A percentile compares a stretch with the other conserved stretches of the same genome.
Conservation (phyloP, 192 early-diverging fungal species). For the Linnemannia zychae region DNA sequence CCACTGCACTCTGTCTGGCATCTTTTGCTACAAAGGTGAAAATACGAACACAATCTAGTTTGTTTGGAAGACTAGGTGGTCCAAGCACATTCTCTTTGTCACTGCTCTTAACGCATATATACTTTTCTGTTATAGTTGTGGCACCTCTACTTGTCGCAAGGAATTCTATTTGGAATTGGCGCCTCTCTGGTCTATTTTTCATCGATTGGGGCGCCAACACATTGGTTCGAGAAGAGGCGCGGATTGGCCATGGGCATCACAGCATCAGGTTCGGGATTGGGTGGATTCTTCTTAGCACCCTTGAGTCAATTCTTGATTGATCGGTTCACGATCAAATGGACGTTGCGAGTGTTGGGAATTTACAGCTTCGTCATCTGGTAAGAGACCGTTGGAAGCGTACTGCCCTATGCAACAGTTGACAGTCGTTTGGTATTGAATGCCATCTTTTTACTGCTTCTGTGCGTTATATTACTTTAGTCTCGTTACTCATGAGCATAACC, state of each 20-base stretch:
- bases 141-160: slow-evolving; percentile 83
- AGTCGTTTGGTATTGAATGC: not conserved
- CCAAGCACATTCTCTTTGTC: not conserved
- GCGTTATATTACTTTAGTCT: too few species aligned
- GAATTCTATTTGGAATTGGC: slow-evolving; percentile 80
- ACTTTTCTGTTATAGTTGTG: slow-evolving; percentile 60
- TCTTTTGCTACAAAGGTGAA: slow-evolving; percentile 56
- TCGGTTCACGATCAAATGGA: slow-evolving; percentile 67
- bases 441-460: too few species aligned
- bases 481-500: too few species aligned
- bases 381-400: not conserved
- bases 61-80: not conserved
- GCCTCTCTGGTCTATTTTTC: slow-evolving; percentile 73
- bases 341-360: slow-evolving; percentile 67
- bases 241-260: slow-evolving; percentile 81
- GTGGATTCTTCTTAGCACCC: slow-evolving; percentile 74
- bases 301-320: slow-evolving; percentile 67
- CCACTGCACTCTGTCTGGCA: slow-evolving; percentile 56
- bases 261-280: slow-evolving; percentile 79
- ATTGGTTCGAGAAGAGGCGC: slow-evolving; percentile 78
- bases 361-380: slow-evolving; percentile 64
- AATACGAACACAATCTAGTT: too few species aligned
- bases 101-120: not conserved
- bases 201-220: slow-evolving; percentile 68
- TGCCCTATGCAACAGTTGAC: not conserved